Evolutionary conservation across 2,329 filamentous ascomycete genomes (phyloP), one percentile per base, ranked within the genome.

Genomic region (Nemania serpens): DNA sequence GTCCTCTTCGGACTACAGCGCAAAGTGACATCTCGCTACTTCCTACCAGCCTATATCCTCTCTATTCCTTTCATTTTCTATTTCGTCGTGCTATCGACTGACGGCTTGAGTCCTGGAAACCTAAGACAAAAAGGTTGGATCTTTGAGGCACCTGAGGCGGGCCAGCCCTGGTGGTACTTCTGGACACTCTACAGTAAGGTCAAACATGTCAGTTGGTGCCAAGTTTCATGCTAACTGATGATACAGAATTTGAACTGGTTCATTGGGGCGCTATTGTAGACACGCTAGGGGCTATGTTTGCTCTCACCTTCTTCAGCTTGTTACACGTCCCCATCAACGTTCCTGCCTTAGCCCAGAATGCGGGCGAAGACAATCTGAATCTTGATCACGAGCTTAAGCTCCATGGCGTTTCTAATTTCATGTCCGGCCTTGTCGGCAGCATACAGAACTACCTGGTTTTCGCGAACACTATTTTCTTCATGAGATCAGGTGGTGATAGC

Each of bases 291-390:
- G 93, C 95, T 33, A 98, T 99, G 91, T 88, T 99, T 70, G 95
- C 95, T 0, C 79, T 99, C 62, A 98, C 95, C 0, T 99, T 99
- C 79, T 99, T 99, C 70, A 95, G 95, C 54, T 89, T 99, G 58
- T 84, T 99, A 2, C 95, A 99, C 73, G 95, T 99, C 2, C 95
- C 95, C 0, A 99, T 99, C 77, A 99, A 99, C 70, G 93, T 99
- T 4, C 95, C 95, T 2, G 95, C 95, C 2, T 79, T 99, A 60
- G 95, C 92, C 0, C 89, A 97, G 50, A 93, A 92, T 34, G 91
- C 91, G 4, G 92, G 93, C 45, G 93, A 98, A 75, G 95, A 99
- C 73, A 91, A 98, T 71, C 84, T 96, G 33, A 88, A 96, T 72
- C 86, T 99, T 50, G 92, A 99, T 72, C 87, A 91, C 64, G 95